These are phyloP conservation scores for Inonotus hispidus DNA, from an alignment of 1,284 basidiomycete species.

Conservation along the genomic window DNA sequence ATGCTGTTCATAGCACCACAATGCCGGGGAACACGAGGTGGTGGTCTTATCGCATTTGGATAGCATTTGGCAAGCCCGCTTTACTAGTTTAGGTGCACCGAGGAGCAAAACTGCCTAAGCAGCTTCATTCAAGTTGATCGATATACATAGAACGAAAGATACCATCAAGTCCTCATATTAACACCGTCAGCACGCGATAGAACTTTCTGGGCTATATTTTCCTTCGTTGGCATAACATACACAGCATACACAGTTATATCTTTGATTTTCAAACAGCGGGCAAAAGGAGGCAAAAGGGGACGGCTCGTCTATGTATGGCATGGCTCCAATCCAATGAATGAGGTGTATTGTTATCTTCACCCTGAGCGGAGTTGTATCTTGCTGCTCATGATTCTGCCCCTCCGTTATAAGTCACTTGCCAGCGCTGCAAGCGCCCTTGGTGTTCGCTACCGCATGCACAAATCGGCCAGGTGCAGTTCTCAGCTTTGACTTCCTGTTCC, in stretches of 20 bases:
- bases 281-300: no score
- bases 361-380: not conserved
- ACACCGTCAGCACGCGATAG: not conserved
- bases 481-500: not conserved
- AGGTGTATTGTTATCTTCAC: not conserved
- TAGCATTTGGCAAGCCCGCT: not conserved
- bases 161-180: not conserved
- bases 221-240: not conserved
- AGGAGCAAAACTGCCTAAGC: not conserved
- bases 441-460: not conserved
- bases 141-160: not conserved
- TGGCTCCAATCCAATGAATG: not conserved
- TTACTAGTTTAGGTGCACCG: not conserved
- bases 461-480: not conserved
- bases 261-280: no score
- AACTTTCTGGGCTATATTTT: not conserved
- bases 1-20: not conserved
- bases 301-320: not conserved
- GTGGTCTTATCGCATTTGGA: not conserved
- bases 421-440: not conserved
- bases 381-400: not conserved
- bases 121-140: not conserved
- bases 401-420: not conserved
- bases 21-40: not conserved
- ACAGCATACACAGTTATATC: not conserved